Evolutionary conservation across 2,329 filamentous ascomycete genomes (phyloP).

Genomic region (Thielaviopsis punctulata): DNA sequence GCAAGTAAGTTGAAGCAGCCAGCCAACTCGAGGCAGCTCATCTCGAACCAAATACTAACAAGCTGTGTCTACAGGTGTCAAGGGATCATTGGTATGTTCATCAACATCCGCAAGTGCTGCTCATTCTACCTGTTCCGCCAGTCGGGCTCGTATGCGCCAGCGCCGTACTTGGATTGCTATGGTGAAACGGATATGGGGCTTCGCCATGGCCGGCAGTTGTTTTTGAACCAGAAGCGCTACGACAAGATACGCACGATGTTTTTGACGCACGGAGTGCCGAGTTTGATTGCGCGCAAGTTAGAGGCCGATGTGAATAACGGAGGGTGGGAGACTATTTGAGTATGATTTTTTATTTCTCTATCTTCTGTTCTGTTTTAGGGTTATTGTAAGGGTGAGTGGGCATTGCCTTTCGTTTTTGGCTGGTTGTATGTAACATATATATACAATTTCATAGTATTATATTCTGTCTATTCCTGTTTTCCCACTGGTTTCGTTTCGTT

Average conservation of each 20-base stretch:
- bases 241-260: conserved; percentile 76
- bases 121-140: conserved; percentile 70
- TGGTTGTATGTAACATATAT: not conserved
- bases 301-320: conserved; percentile 95
- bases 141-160: conserved; percentile 69
- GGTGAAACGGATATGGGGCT: conserved; percentile 91
- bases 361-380: not conserved
- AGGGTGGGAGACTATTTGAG: conserved; percentile 73
- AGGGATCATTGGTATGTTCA: conserved; percentile 76
- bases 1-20: conserved; percentile 54
- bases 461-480: not conserved
- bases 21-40: too few species aligned
- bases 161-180: conserved; percentile 89
- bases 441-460: too few species aligned
- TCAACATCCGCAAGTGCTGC: conserved; percentile 93
- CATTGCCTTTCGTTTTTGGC: not conserved
- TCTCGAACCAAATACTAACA: conserved; percentile 3
- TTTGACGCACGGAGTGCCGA: conserved; percentile 73
- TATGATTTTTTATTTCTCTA: not conserved
- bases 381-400: not conserved
- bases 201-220: conserved; percentile 72
- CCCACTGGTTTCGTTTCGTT: not conserved
- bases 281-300: conserved; percentile 72
- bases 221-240: conserved; percentile 84
- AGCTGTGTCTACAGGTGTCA: conserved; percentile 47